Evolutionary conservation across 306 rosid species (phyloP).

Genomic region (Citrullus amarus): DNA sequence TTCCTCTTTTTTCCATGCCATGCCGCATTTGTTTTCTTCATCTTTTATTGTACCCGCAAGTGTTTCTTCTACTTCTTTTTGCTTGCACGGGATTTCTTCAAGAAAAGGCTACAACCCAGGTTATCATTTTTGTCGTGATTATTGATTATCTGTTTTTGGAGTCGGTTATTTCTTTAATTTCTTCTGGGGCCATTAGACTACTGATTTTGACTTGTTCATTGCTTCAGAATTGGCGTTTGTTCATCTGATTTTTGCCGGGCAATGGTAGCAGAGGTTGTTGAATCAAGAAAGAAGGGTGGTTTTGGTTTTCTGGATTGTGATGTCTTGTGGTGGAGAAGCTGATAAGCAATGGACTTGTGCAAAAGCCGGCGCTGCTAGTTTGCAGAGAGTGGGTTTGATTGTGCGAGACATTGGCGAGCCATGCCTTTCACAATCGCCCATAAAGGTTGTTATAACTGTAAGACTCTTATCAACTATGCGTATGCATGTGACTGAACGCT

Average conservation of each 20-base stretch:
- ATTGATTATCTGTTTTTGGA: not conserved
- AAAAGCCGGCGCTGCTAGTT: conserved; percentile 43
- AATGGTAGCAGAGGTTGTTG: conserved; percentile 15
- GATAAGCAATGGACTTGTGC: conserved; percentile 61
- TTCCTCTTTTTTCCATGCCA: not conserved
- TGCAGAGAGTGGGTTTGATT: conserved; percentile 50
- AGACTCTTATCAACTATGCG: conserved; percentile 21
- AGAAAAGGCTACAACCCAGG: not conserved
- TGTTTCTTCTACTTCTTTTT: not conserved
- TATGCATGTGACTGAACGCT: not conserved
- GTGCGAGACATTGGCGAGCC: conserved; percentile 75
- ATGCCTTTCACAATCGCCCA: conserved; percentile 60
- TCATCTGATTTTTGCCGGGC: not conserved
- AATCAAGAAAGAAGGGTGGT: conserved; percentile 11
- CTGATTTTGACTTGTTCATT: not conserved
- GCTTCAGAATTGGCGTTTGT: conserved; percentile 9
- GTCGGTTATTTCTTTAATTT: too few relatives aligned
- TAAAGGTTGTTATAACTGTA: conserved; percentile 61
- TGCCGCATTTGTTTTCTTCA: not conserved
- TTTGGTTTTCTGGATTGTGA: conserved; percentile 21
- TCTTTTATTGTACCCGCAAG: not conserved
- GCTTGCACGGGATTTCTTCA: not conserved
- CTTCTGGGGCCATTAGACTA: not conserved
- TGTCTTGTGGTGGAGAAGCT: conserved; percentile 41
- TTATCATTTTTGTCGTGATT: not conserved